Evolutionary conservation across 2,329 filamentous ascomycete species (phyloP).

Genomic region (Penicillium hordei): DNA sequence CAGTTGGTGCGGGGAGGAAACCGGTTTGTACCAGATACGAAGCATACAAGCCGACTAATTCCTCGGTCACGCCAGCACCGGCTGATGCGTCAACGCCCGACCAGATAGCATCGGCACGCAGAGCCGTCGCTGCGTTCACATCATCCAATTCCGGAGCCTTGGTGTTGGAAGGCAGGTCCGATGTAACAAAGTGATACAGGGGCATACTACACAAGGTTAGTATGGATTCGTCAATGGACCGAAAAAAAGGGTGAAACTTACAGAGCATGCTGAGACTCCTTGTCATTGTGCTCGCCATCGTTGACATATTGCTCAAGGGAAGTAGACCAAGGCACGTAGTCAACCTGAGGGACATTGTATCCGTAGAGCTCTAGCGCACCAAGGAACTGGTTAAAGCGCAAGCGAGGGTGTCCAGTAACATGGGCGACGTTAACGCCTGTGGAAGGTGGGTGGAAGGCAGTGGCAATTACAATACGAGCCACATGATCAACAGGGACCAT

Average conservation of each 20-base stretch:
- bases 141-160: constrained; percentile 75
- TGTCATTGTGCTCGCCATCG: constrained; percentile 54
- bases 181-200: constrained; percentile 70
- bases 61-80: constrained; percentile 58
- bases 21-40: constrained; percentile 62
- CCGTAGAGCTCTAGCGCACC: constrained; percentile 69
- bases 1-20: constrained; percentile 54
- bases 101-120: constrained; percentile 63
- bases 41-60: constrained; percentile 64
- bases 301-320: constrained; percentile 68
- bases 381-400: constrained; percentile 77
- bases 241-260: constrained; percentile 30
- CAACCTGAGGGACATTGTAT: constrained; percentile 65
- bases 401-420: constrained; percentile 74
- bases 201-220: constrained; percentile 53
- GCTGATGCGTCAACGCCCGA: constrained; percentile 58
- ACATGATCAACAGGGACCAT: constrained; percentile 85
- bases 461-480: constrained; percentile 72
- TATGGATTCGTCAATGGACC: neutral
- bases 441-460: constrained; percentile 64
- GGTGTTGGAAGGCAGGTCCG: constrained; percentile 68
- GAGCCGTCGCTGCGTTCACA: constrained; percentile 62
- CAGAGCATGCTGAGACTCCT: constrained; percentile 67
- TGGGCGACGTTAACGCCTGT: constrained; percentile 65
- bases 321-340: constrained; percentile 68